These are phyloP conservation scores for Fusarium abutilonis DNA, from an alignment of 2,329 filamentous ascomycete species.

Conservation along the genomic window DNA sequence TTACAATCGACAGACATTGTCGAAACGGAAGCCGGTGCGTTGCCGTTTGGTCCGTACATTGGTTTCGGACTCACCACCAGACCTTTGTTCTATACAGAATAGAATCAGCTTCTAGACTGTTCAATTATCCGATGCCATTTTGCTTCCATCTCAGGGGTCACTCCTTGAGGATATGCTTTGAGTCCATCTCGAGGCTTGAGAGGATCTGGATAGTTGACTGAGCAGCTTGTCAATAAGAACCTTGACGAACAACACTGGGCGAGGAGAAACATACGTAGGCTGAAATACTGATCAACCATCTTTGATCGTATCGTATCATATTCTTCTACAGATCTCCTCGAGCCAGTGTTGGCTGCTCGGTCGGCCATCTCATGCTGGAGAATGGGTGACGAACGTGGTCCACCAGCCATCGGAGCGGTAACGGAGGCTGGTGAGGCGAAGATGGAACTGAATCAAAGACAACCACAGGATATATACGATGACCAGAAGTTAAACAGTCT, in stretches of 20 bases:
- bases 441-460: neutral
- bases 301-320: conserved; percentile 51
- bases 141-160: conserved; percentile 55
- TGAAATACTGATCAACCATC: conserved; percentile 59
- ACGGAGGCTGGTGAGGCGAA: neutral
- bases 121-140: conserved; percentile 51
- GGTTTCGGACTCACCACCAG: neutral
- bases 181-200: conserved; percentile 53
- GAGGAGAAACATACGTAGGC: conserved; percentile 52
- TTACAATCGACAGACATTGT: neutral
- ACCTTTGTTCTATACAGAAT: too few relatives aligned
- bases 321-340: conserved; percentile 57
- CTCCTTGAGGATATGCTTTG: conserved; percentile 50
- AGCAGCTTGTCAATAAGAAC: conserved; percentile 21
- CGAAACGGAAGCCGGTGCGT: neutral
- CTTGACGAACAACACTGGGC: neutral
- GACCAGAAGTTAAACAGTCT: too few relatives aligned
- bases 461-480: neutral
- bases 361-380: conserved; percentile 40
- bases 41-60: neutral
- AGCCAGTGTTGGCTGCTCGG: conserved; percentile 41
- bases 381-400: conserved; percentile 30
- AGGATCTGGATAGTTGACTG: conserved; percentile 57
- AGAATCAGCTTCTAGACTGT: conserved; percentile 21
- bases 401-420: conserved; percentile 32